phyloP scores from a whole-genome alignment of 192 early-diverging fungal genomes.

The Coemansia sp. region DNA sequence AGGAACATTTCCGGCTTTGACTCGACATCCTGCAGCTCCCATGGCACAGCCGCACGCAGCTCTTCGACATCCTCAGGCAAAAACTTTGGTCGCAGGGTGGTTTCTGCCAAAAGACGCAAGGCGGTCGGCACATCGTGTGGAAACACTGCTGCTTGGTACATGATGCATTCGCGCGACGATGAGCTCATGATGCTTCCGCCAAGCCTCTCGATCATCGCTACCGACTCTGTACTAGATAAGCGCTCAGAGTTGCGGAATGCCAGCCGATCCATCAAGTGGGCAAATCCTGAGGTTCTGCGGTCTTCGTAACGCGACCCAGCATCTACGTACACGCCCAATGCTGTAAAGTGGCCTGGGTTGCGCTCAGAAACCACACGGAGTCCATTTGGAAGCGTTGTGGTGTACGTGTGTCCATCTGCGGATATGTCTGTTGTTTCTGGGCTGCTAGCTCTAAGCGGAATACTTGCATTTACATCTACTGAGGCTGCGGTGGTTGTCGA shows the following conservation, averaged over 20 bases:
- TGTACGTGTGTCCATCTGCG: slow-evolving; percentile 43
- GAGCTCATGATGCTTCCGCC: slow-evolving; percentile 91
- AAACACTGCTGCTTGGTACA: slow-evolving; percentile 94
- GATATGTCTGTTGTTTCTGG: slow-evolving; percentile 16
- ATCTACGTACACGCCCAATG: slow-evolving; percentile 87
- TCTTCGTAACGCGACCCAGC: slow-evolving; percentile 89
- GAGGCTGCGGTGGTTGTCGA: slow-evolving; percentile 20
- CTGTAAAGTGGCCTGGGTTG: slow-evolving; percentile 85
- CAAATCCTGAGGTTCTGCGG: slow-evolving; percentile 63
- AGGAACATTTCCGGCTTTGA: slow-evolving; percentile 82
- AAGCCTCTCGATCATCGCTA: slow-evolving; percentile 77
- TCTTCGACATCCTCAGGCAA: slow-evolving; percentile 77
- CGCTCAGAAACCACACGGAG: slow-evolving; percentile 80
- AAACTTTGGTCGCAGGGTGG: slow-evolving; percentile 75
- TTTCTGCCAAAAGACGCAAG: slow-evolving; percentile 75
- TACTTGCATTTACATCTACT: background rate
- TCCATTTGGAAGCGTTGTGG: slow-evolving; percentile 89
- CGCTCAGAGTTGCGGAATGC: slow-evolving; percentile 88
- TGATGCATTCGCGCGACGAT: slow-evolving; percentile 87
- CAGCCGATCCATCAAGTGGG: slow-evolving; percentile 87
- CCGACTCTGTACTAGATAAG: slow-evolving; percentile 67
- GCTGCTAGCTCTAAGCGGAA: slow-evolving; percentile 14
- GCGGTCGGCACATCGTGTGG: slow-evolving; percentile 73
- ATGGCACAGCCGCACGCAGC: slow-evolving; percentile 71
- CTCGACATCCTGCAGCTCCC: slow-evolving; percentile 88